Evolutionary conservation across 257 asterid species (phyloP).

Genomic region (Solanum pimpinellifolium): DNA sequence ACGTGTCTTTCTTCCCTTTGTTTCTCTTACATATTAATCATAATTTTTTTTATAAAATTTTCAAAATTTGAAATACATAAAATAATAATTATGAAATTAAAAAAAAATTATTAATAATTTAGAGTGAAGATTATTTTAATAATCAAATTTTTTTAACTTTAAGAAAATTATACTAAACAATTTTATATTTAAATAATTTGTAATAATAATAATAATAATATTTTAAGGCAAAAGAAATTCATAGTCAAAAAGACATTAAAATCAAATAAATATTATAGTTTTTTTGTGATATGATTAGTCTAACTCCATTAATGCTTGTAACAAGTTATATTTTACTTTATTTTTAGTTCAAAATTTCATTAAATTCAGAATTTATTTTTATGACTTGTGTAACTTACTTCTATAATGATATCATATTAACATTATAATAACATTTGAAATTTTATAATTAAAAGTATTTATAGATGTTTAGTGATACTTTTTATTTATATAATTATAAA

Average conservation of each 20-base stretch:
- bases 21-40: background rate
- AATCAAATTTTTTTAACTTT: background rate
- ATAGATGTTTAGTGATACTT: background rate
- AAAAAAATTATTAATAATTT: too few species aligned
- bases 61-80: background rate
- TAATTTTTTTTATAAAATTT: background rate
- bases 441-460: background rate
- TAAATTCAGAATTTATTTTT: background rate
- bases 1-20: background rate
- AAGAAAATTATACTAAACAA: background rate
- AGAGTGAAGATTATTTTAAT: background rate
- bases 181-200: background rate
- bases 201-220: background rate
- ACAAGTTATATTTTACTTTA: background rate
- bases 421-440: background rate
- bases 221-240: background rate
- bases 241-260: background rate
- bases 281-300: background rate
- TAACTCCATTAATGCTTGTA: background rate
- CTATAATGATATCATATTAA: background rate
- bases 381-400: background rate
- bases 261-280: background rate
- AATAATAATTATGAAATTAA: too few species aligned
- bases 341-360: background rate
- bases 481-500: background rate